Percentiles rank a stretch among this genome's conserved stretches.
phyloP scores from a whole-genome alignment of 2,329 filamentous ascomycete genomes.

The Bipolaris cookei region DNA sequence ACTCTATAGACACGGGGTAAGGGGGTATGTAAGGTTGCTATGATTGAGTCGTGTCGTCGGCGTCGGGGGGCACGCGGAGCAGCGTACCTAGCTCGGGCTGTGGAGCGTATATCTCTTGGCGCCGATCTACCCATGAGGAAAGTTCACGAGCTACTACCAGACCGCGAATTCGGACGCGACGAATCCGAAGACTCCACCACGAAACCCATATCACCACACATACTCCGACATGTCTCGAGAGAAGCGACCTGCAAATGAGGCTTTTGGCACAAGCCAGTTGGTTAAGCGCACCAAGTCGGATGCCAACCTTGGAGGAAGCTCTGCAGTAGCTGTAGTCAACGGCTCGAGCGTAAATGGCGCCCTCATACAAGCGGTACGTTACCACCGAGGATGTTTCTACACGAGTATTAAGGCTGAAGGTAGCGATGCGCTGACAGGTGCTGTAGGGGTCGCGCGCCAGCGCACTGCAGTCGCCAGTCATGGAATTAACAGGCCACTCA shows the following conservation, averaged over 20 bases:
- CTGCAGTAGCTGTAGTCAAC: conserved; percentile 64
- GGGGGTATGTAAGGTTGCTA: not conserved
- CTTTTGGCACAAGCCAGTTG: conserved; percentile 78
- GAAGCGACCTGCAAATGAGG: conserved; percentile 87
- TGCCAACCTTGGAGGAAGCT: conserved; percentile 59
- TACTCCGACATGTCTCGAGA: conserved; percentile 75
- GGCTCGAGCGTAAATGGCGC: conserved; percentile 64
- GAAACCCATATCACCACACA: conserved; percentile 1
- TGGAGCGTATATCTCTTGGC: conserved; percentile 21
- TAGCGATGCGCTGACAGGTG: conserved; percentile 40
- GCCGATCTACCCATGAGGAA: conserved; percentile 18
- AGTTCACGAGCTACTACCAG: conserved; percentile 27
- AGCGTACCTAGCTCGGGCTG: conserved; percentile 18
- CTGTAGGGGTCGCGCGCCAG: conserved; percentile 77
- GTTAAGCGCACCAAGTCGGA: conserved; percentile 88
- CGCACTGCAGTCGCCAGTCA: conserved; percentile 84
- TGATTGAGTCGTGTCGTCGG: conserved; percentile 27
- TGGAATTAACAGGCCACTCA: conserved; percentile 81
- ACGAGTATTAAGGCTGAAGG: conserved; percentile 37
- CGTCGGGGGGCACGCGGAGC: conserved; percentile 20
- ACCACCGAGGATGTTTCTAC: conserved; percentile 51
- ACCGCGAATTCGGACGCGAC: conserved; percentile 12
- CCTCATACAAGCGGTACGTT: conserved; percentile 69
- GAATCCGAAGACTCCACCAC: not conserved
- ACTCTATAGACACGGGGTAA: not conserved